Percentiles rank a stretch among this genome's conserved stretches.
phyloP scores from a whole-genome alignment of 2,329 filamentous ascomycete species.

The Paecilomyces variotii region DNA sequence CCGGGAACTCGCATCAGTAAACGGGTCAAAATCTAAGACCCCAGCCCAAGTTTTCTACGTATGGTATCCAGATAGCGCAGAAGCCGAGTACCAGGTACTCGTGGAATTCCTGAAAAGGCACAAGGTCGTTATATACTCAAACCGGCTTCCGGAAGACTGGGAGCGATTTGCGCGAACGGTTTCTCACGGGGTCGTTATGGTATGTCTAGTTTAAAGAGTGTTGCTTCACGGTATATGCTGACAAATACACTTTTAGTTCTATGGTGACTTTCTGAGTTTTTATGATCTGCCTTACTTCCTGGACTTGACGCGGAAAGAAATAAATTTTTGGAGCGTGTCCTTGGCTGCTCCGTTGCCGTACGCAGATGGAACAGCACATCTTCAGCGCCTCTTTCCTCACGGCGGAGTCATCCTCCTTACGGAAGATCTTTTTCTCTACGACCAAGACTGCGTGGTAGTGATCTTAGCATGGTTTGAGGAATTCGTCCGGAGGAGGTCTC shows the following conservation, averaged over 20 bases:
- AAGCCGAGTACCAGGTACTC: conserved; percentile 19
- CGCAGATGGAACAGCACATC: conserved; percentile 13
- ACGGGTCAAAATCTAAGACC: conserved; percentile 8
- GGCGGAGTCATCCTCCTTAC: conserved; percentile 33
- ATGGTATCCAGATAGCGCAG: conserved; percentile 19
- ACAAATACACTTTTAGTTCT: conserved; percentile 18
- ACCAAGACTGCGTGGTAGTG: conserved; percentile 20
- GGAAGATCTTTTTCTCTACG: conserved; percentile 29
- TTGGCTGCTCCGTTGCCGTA: conserved; percentile 17
- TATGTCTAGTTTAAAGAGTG: conserved; percentile 10
- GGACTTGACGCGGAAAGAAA: conserved; percentile 12
- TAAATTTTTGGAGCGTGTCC: conserved; percentile 30
- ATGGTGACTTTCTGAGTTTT: conserved; percentile 26
- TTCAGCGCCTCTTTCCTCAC: conserved; percentile 30
- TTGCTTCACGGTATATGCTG: not conserved
- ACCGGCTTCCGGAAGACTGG: conserved; percentile 25
- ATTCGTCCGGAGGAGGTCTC: conserved; percentile 12
- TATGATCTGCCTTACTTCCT: conserved; percentile 19
- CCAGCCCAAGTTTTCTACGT: conserved; percentile 25
- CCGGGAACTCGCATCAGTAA: conserved; percentile 17
- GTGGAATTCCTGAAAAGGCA: conserved; percentile 17
- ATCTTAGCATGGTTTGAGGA: conserved; percentile 31
- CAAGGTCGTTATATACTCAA: conserved; percentile 21
- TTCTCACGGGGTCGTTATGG: conserved; percentile 24
- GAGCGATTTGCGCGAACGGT: conserved; percentile 22